A percentile compares a stretch with the other conserved stretches of the same genome.
phyloP scores from a whole-genome alignment of 768 basidiomycete species.

The Mycena metata region DNA sequence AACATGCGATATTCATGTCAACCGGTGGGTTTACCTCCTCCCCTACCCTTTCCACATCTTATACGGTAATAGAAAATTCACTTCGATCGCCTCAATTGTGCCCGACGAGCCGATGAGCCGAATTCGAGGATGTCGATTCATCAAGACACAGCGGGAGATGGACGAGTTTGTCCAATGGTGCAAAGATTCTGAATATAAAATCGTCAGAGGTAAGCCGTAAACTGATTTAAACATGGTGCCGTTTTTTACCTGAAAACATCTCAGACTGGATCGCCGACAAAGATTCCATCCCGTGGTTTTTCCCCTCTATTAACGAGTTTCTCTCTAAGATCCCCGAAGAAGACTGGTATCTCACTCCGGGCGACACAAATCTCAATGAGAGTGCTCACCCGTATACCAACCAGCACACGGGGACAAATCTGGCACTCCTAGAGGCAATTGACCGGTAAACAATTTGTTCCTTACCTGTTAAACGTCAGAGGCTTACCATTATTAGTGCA shows the following conservation, averaged over 20 bases:
- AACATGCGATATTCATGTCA: constrained; percentile 37
- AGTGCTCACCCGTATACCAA: constrained; percentile 29
- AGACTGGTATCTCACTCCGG: constrained; percentile 36
- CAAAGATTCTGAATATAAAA: constrained; percentile 24
- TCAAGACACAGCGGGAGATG: constrained; percentile 29
- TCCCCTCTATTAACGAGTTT: constrained; percentile 35
- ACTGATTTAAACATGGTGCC: too few species aligned
- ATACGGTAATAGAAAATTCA: constrained; percentile 17
- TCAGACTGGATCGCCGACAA: constrained; percentile 40
- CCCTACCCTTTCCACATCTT: not conserved
- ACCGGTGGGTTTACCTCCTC: constrained; percentile 29
- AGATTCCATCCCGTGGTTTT: constrained; percentile 35
- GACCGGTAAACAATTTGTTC: constrained; percentile 14
- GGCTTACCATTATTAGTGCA: not conserved
- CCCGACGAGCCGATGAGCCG: constrained; percentile 26
- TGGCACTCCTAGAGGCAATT: constrained; percentile 37
- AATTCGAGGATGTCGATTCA: not conserved
- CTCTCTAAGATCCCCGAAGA: constrained; percentile 33
- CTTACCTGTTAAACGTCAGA: not conserved
- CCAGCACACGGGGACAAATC: constrained; percentile 30
- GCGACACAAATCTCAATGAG: constrained; percentile 40
- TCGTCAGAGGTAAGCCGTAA: constrained; percentile 29
- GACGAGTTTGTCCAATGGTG: constrained; percentile 36
- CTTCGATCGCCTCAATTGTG: constrained; percentile 22
- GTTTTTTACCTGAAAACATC: not conserved